A percentile compares a stretch with the other conserved stretches of the same genome.
These are phyloP conservation scores for Elongisporangium undulatum DNA, from an alignment of 352 stramenopile species.

Conservation along the genomic window DNA sequence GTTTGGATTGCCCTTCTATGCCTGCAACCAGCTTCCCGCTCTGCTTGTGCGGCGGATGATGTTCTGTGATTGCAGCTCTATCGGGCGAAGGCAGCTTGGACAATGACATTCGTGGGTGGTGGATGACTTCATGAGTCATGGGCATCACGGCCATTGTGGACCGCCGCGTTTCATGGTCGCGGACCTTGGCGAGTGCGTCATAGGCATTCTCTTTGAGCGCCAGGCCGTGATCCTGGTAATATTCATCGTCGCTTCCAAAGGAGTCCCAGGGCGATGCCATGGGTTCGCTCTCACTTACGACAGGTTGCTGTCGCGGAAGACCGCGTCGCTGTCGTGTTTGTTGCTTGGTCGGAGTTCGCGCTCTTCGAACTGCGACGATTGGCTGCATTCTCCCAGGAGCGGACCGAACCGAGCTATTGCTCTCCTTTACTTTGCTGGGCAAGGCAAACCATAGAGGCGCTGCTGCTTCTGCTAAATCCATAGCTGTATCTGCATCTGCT, in stretches of 20 bases:
- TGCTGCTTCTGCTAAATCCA: too few species aligned
- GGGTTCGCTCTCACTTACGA: conserved; percentile 5
- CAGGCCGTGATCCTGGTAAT: background rate
- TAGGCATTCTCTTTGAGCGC: conserved; percentile 5
- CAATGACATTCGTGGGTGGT: background rate
- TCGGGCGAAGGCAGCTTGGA: background rate
- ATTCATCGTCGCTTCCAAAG: conserved; percentile 10
- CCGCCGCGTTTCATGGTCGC: background rate
- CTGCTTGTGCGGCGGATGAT: background rate
- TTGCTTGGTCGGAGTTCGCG: background rate
- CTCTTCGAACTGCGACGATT: background rate
- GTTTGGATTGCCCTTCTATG: background rate
- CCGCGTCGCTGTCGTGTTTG: background rate
- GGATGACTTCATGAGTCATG: background rate
- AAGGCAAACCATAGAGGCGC: conserved; percentile 1
- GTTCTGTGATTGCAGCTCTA: too few species aligned
- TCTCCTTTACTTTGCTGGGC: background rate
- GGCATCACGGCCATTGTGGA: background rate
- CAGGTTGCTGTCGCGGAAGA: background rate
- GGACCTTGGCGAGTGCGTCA: conserved; percentile 11
- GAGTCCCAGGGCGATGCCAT: conserved; percentile 24
- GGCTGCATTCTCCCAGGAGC: background rate
- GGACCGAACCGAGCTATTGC: background rate
- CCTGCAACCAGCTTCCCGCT: background rate
- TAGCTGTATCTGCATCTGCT: background rate